A percentile compares a stretch with the other conserved stretches of the same genome.
phyloP scores from a whole-genome alignment of 1,284 basidiomycete genomes.

The Vanrija pseudolonga region DNA sequence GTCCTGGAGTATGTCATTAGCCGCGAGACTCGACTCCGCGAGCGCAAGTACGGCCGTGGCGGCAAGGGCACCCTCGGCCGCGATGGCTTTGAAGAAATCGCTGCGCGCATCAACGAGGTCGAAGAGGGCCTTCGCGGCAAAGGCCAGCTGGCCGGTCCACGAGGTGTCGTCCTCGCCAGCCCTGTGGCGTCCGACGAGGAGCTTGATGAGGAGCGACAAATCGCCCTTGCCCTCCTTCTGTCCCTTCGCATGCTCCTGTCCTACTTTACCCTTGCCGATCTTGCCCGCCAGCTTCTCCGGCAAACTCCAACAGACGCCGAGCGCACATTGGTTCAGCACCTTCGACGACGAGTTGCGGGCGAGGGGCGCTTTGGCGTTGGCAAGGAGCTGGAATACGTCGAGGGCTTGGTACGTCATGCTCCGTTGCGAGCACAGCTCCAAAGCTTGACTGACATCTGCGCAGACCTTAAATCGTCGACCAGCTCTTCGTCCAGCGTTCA shows the following conservation, averaged over 20 bases:
- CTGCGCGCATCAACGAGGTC: conserved; percentile 34
- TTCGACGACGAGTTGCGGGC: conserved; percentile 38
- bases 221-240: conserved; percentile 38
- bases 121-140: conserved; percentile 36
- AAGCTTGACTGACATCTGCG: not conserved
- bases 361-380: conserved; percentile 44
- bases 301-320: conserved; percentile 41
- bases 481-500: conserved; percentile 42
- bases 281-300: conserved; percentile 36
- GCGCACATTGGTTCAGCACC: conserved; percentile 43
- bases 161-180: not conserved
- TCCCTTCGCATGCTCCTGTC: conserved; percentile 46
- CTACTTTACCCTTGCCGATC: conserved; percentile 43
- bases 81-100: conserved; percentile 43
- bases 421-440: not conserved
- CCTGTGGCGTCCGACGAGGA: conserved; percentile 12
- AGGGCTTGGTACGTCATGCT: conserved; percentile 30
- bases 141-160: conserved; percentile 2
- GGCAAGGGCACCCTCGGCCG: conserved; percentile 46
- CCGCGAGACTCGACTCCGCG: conserved; percentile 36
- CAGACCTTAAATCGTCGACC: conserved; percentile 34
- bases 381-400: conserved; percentile 43
- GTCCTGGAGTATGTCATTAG: conserved; percentile 45
- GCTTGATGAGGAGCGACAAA: conserved; percentile 31
- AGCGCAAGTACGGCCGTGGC: conserved; percentile 37